Percentiles rank a stretch among this genome's conserved stretches.
These are phyloP conservation scores for Cutaneotrichosporon sp. DNA, from an alignment of 1,284 basidiomycete species.

Conservation along the genomic window DNA sequence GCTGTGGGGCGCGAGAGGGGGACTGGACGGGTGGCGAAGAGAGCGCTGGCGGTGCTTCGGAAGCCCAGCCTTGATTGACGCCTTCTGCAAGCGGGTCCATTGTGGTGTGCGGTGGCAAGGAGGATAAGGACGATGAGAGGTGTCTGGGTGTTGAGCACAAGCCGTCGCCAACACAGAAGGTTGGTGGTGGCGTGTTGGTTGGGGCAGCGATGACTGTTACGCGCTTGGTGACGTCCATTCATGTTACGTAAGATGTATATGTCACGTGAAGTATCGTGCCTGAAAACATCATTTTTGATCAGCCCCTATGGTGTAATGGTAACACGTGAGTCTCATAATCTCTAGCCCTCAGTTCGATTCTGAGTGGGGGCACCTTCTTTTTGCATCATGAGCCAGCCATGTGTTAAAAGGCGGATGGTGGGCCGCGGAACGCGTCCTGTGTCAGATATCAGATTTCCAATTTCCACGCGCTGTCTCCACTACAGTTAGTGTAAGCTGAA, in stretches of 20 bases:
- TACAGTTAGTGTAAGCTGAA: too few relatives aligned
- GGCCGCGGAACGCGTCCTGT: too few relatives aligned
- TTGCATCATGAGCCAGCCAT: not conserved
- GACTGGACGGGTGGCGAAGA: slow-evolving; percentile 7
- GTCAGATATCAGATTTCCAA: too few relatives aligned
- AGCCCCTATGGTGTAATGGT: slow-evolving; percentile 17
- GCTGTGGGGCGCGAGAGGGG: slow-evolving; percentile 6
- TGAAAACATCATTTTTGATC: not conserved
- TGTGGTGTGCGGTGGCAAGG: slow-evolving; percentile 6
- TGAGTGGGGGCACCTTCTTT: slow-evolving; percentile 13
- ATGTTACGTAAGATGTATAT: not conserved
- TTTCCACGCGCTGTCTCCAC: too few relatives aligned
- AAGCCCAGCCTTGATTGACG: slow-evolving; percentile 28
- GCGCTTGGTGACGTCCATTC: not conserved
- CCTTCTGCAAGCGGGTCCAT: slow-evolving; percentile 29
- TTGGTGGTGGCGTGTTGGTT: slow-evolving; percentile 1
- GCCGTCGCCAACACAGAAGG: not conserved
- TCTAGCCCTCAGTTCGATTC: slow-evolving; percentile 18
- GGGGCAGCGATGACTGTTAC: not conserved
- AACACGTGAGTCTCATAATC: slow-evolving; percentile 19
- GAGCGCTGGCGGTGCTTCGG: slow-evolving; percentile 1
- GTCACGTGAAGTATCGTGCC: not conserved
- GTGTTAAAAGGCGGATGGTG: too few relatives aligned
- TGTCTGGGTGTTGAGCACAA: not conserved
- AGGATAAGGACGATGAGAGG: too few relatives aligned